A percentile compares a stretch with the other conserved stretches of the same genome.
These are phyloP conservation scores for Volvox carteri DNA, from an alignment of 163 green algal genomes.

Conservation along the genomic window DNA sequence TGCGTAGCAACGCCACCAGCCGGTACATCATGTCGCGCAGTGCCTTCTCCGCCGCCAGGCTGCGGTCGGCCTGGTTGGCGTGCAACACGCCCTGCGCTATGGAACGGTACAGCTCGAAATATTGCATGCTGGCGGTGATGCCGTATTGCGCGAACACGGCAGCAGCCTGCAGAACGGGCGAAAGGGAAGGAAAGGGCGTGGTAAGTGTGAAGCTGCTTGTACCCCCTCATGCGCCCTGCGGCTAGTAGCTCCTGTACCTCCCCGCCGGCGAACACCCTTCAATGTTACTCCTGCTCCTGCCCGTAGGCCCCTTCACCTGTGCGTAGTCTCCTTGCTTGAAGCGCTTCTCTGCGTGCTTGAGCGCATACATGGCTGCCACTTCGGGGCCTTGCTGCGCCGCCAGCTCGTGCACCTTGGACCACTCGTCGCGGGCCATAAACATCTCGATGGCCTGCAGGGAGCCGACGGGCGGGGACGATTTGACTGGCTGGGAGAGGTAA, in stretches of 20 bases:
- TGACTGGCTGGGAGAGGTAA: too few relatives aligned
- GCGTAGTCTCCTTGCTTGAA: conserved; percentile 74
- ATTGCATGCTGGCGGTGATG: conserved; percentile 55
- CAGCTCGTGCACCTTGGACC: conserved; percentile 81
- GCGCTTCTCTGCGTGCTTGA: conserved; percentile 78
- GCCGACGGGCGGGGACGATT: too few relatives aligned
- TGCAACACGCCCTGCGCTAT: conserved; percentile 69
- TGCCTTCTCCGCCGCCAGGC: conserved; percentile 55
- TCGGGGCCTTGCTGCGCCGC: conserved; percentile 73
- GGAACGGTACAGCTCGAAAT: conserved; percentile 81
- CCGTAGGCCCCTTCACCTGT: too few relatives aligned
- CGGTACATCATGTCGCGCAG: conserved; percentile 66
- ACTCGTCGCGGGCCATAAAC: conserved; percentile 79
- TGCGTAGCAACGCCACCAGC: conserved; percentile 60
- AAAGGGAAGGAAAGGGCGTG: not conserved
- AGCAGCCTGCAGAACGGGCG: conserved; percentile 25
- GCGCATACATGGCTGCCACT: conserved; percentile 67
- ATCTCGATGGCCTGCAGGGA: conserved; percentile 73
- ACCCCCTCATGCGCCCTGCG: too few relatives aligned
- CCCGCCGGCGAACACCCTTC: too few relatives aligned
- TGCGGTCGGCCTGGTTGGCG: conserved; percentile 52
- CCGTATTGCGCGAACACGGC: conserved; percentile 66
- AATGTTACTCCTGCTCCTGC: too few relatives aligned
- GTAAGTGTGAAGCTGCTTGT: too few relatives aligned
- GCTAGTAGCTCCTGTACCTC: too few relatives aligned